Evolutionary conservation across 768 basidiomycete genomes (phyloP).

Genomic region (Panaeolus cyanescens): DNA sequence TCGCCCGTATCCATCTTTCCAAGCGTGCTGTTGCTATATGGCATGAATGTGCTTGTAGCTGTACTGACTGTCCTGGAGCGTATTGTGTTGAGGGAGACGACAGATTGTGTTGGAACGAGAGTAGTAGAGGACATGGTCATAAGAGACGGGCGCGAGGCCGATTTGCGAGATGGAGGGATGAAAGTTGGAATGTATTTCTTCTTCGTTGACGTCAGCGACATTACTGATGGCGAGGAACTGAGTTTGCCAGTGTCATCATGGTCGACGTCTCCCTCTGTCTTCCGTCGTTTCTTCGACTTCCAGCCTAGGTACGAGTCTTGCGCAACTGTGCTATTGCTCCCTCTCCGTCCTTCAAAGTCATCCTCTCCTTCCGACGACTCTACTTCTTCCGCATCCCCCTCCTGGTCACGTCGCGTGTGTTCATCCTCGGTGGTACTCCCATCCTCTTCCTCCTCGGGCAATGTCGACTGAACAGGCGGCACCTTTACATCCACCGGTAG

Average conservation of each 20-base stretch:
- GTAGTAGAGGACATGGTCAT: background rate
- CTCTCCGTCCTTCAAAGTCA: background rate
- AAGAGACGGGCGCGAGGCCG: background rate
- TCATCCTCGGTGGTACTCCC: background rate
- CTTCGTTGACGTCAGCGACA: background rate
- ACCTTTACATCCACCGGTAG: conserved; percentile 44
- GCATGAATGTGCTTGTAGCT: conserved; percentile 6
- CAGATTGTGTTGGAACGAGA: background rate
- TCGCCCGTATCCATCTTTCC: background rate
- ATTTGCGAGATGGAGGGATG: background rate
- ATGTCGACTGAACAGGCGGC: conserved; percentile 41
- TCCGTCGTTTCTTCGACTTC: background rate
- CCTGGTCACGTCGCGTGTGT: background rate
- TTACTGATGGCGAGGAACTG: background rate
- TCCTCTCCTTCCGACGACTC: conserved; percentile 8
- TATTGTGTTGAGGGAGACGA: background rate
- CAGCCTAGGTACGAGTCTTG: background rate
- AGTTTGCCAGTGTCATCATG: background rate
- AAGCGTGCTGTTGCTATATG: conserved; percentile 9
- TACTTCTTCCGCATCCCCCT: conserved; percentile 6
- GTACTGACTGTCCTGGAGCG: conserved; percentile 12
- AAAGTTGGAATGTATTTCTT: background rate
- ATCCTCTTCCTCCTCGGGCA: conserved; percentile 32
- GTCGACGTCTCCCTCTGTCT: background rate
- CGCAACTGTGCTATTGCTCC: conserved; percentile 1